phyloP scores from a whole-genome alignment of 208 protist species.

The Trypanosomatidae sp. region DNA sequence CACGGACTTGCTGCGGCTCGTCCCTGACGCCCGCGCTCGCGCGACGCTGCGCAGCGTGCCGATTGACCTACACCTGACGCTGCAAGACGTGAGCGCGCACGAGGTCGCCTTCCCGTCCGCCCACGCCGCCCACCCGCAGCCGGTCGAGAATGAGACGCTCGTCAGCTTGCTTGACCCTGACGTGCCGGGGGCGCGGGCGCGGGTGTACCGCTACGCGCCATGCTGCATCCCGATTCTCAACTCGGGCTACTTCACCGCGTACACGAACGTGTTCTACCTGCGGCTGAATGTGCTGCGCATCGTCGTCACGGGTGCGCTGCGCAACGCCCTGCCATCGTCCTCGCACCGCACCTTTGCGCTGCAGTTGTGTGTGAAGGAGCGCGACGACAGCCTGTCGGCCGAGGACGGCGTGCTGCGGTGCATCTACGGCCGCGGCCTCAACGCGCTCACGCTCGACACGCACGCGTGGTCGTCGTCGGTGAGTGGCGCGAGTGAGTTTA shows the following conservation, averaged over 20 bases:
- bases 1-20: conserved; percentile 25
- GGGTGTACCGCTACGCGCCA: conserved; percentile 50
- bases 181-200: conserved; percentile 32
- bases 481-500: conserved; percentile 30
- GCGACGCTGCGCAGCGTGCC: conserved; percentile 36
- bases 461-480: conserved; percentile 47
- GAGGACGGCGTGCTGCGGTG: conserved; percentile 53
- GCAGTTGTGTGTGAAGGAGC: conserved; percentile 65
- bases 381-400: conserved; percentile 51
- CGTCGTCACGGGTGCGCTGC: conserved; percentile 27
- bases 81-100: conserved; percentile 43
- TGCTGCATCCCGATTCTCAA: conserved; percentile 77
- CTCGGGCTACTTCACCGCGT: conserved; percentile 73
- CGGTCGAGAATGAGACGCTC: conserved; percentile 75
- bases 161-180: conserved; percentile 58
- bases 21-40: conserved; percentile 25
- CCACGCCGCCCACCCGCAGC: conserved; percentile 12
- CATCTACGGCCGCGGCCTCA: conserved; percentile 71
- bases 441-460: conserved; percentile 50
- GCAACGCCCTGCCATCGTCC: conserved; percentile 23
- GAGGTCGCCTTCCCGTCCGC: conserved; percentile 59
- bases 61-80: conserved; percentile 28
- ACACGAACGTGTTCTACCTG: conserved; percentile 84
- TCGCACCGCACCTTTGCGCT: conserved; percentile 71
- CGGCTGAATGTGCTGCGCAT: conserved; percentile 42